Conservation (phyloP, 116 monocot genomes). For the Dioscorea cayenensis region DNA sequence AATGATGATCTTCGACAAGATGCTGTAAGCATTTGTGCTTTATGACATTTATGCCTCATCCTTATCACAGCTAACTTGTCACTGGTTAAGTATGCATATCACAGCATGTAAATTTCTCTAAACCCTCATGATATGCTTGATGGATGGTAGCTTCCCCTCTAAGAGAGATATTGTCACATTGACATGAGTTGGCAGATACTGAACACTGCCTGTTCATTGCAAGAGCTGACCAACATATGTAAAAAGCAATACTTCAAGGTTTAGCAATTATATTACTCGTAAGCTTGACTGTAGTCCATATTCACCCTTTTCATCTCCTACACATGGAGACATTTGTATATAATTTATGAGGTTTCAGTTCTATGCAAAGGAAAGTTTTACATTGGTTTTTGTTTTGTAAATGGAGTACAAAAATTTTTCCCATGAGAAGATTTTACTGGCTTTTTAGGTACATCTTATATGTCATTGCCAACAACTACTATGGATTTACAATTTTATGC, state of each 20-base stretch:
- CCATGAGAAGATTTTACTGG: too few relatives aligned
- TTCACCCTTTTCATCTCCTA: background rate
- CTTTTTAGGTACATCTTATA: background rate
- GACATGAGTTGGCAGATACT: too few relatives aligned
- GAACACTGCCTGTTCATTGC: too few relatives aligned
- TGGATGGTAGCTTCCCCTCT: too few relatives aligned
- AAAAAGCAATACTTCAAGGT: background rate
- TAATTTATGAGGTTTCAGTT: background rate
- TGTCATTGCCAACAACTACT: background rate
- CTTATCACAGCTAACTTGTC: background rate
- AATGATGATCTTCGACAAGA: slow-evolving; percentile 98
- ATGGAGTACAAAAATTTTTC: too few relatives aligned
- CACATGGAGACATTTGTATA: background rate
- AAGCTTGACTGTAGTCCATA: background rate
- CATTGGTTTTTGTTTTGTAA: too few relatives aligned
- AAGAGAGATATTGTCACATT: too few relatives aligned
- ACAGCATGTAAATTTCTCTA: too few relatives aligned
- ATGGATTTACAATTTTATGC: slow-evolving; percentile 12
- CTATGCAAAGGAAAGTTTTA: background rate
- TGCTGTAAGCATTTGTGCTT: slow-evolving; percentile 56
- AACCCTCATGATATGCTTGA: too few relatives aligned
- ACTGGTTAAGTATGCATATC: too few relatives aligned
- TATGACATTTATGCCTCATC: background rate
- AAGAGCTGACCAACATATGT: too few relatives aligned
- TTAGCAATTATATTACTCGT: background rate